These are phyloP conservation scores for Goffeauzyma gilvescens DNA, from an alignment of 768 basidiomycete genomes.

Conservation along the genomic window DNA sequence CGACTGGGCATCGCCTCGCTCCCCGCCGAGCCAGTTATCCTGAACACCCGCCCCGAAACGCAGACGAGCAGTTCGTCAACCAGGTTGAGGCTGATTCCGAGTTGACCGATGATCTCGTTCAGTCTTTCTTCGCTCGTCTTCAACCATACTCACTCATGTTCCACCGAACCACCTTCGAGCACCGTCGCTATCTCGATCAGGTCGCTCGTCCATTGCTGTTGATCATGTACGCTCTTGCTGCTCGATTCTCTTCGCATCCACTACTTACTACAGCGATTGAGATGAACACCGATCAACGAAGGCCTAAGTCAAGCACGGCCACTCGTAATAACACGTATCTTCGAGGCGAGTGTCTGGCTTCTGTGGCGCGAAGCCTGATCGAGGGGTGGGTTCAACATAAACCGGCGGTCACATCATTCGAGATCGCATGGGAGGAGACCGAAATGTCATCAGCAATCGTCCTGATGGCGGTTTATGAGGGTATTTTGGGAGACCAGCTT, in stretches of 20 bases:
- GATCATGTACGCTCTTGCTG: conserved; percentile 25
- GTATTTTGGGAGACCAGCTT: conserved; percentile 1
- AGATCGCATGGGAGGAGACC: conserved; percentile 23
- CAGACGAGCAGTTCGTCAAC: too few species aligned
- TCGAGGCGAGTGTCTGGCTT: too few species aligned
- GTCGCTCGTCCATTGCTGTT: conserved; percentile 22
- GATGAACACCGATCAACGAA: too few species aligned
- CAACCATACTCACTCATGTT: conserved; percentile 25
- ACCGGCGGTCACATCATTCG: too few species aligned
- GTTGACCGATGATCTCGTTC: conserved; percentile 23
- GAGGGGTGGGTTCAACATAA: too few species aligned
- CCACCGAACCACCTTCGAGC: conserved; percentile 26
- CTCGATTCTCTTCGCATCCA: conserved; percentile 15
- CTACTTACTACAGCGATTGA: too few species aligned
- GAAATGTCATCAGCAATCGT: conserved; percentile 22
- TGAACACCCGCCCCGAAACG: too few species aligned
- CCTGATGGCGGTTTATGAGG: conserved; percentile 16
- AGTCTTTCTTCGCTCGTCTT: conserved; percentile 23
- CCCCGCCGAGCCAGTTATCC: too few species aligned
- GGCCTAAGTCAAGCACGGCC: too few species aligned
- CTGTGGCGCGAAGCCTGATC: too few species aligned
- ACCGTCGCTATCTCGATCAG: conserved; percentile 21
- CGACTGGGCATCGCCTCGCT: not conserved
- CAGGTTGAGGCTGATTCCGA: conserved; percentile 18
- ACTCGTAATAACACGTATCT: too few species aligned